phyloP scores from a whole-genome alignment of 768 basidiomycete genomes.

The Rhizopogon vulgaris region DNA sequence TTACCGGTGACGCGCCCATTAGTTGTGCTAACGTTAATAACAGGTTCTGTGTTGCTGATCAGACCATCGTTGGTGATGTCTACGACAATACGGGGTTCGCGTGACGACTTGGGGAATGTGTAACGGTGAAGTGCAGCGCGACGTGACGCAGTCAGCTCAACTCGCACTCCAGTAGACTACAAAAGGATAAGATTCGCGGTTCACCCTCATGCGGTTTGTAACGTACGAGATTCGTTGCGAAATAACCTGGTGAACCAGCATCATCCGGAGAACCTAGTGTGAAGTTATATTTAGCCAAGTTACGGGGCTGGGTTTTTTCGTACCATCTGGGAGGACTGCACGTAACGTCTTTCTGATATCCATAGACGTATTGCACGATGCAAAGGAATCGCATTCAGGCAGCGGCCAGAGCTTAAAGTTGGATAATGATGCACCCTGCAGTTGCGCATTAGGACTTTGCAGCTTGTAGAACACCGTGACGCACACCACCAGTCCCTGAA shows the following conservation, averaged over 20 bases:
- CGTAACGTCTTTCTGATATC: constrained; percentile 39
- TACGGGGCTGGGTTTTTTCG: background rate
- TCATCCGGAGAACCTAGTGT: constrained; percentile 50
- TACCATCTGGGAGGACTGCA: constrained; percentile 46
- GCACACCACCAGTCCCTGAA: constrained; percentile 51
- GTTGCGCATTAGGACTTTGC: background rate
- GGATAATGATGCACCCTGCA: constrained; percentile 38
- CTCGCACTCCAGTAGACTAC: constrained; percentile 50
- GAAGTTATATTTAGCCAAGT: background rate
- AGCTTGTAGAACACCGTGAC: constrained; percentile 8
- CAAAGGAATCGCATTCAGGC: constrained; percentile 43
- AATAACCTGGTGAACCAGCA: constrained; percentile 60
- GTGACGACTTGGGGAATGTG: constrained; percentile 44
- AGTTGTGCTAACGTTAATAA: constrained; percentile 40
- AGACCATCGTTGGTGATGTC: constrained; percentile 62
- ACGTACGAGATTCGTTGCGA: constrained; percentile 50
- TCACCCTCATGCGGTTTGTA: constrained; percentile 4
- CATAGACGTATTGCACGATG: constrained; percentile 45
- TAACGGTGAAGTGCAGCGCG: constrained; percentile 56
- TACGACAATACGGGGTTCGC: constrained; percentile 46
- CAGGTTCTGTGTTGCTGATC: constrained; percentile 41
- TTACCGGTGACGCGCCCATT: constrained; percentile 46
- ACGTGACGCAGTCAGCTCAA: constrained; percentile 54
- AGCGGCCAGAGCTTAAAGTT: constrained; percentile 60
- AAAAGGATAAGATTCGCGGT: background rate